Evolutionary conservation across 2,329 filamentous ascomycete genomes (phyloP), one percentile per base, ranked within the genome.

Genomic region (Cladosporium colombiae): DNA sequence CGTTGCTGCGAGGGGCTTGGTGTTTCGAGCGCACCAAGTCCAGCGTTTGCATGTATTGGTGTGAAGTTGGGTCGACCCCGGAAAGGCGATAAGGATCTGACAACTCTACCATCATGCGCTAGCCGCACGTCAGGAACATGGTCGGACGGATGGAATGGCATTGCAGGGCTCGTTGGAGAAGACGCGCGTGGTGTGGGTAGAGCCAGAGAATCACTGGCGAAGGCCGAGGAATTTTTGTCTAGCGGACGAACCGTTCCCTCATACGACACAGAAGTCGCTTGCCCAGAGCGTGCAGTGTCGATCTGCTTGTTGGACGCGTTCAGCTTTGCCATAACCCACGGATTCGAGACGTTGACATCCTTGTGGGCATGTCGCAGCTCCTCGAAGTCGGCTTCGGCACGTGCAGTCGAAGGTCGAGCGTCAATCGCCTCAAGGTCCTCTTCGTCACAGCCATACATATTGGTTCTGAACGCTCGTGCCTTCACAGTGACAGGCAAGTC

Each of bases 241-340:
- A 11, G 16, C 6, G 16, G 14, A 3, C 2, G 27, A 27, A 7
- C 8, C 18, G 18, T 6, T 25, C 13, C 10, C 16, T 35, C 27
- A 37, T 52, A 14, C 31, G 29, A 35, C 21, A 13, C 29, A 11
- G 29, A 23, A 29, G 2, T 23, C 2, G 44, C 18, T 18, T n/a
- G 10, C 8, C 14, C 55, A n/a, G 29, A 31, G 46, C 25, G 49
- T 16, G 31, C 29, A 33, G 21, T 37, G 2, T 14, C 33, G 14
- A 25, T n/a, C n/a, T 46, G 35, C 16, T 44, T 66, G 37, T 49
- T 55, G 25, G 69, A 66, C 1, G 71, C 63, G 55, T 83, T 82
- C 76, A 84, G 78, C 66, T 80, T 82, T 27, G 82, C 81, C 52
- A 82, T 77, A 0, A 79, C 80, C 81, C 81, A 84, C 1, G 83